Evolutionary conservation across 352 stramenopile genomes (phyloP), one percentile per base, ranked within the genome.

Genomic region (Globisporangium acanthophoron): DNA sequence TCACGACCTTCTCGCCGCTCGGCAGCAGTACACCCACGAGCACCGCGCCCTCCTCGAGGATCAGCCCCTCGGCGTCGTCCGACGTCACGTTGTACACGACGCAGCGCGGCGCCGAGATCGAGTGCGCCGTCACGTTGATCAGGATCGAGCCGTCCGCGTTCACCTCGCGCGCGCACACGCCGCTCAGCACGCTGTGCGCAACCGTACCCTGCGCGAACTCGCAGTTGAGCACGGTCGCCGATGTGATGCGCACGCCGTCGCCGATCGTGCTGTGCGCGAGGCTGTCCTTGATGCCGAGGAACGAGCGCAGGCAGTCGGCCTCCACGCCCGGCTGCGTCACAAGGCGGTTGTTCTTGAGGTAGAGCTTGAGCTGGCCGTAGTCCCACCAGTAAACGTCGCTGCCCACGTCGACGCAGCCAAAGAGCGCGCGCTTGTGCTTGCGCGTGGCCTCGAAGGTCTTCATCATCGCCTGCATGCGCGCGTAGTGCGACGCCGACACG

Each of bases 371-470:
- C 72, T 98, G 95, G 45, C 97, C 97, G 74, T 99, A 99, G 82
- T 99, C 97, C 96, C 96, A 99, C 97, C 96, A 99, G 82, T 97
- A 98, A 24, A 97, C 94, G 59, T 97, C 85, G 59, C 85, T 96
- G 56, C 96, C 97, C 27, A 99, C 96, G 68, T 99, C 92, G 1
- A 99, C 94, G 35, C 96, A 97, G 58, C 97, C 97, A 82, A 99
- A 98, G 16, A 99, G 68, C 46, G 88, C 91, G 40, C 97, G 78
- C 56, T 84, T 62, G 53, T 76, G 73, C 55, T 71, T 67, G 31
- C 72, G 71, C 31, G 76, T 78, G 45, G 66, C 62, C 45, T 97
- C 70, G 58, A 98, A 98, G 16, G 67, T 68, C 49, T 71, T 59
- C 61, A 97, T 85, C 84, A 99, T 97, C 53, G 72, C 74, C 50